Evolutionary conservation across 192 early-diverging fungal genomes (phyloP).

Genomic region (Oehlia diaphana): DNA sequence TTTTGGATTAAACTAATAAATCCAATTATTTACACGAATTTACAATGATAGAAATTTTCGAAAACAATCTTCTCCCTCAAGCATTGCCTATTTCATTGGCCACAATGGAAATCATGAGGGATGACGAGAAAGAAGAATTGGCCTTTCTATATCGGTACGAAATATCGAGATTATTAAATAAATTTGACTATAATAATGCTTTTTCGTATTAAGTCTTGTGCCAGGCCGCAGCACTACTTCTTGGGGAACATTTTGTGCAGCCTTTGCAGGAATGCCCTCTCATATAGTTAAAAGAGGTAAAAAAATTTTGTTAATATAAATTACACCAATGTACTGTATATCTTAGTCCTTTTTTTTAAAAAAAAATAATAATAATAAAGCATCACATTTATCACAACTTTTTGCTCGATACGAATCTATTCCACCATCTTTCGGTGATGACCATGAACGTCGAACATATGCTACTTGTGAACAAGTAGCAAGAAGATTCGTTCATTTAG

Average conservation of each 20-base stretch:
- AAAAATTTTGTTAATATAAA: not conserved
- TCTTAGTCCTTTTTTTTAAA: not conserved
- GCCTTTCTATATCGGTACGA: constrained; percentile 64
- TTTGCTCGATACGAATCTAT: constrained; percentile 27
- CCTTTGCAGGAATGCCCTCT: constrained; percentile 40
- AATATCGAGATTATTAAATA: not conserved
- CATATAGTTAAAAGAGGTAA: constrained; percentile 44
- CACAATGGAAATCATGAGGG: constrained; percentile 62
- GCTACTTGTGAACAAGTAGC: constrained; percentile 11
- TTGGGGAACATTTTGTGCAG: constrained; percentile 49
- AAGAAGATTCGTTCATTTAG: constrained; percentile 14
- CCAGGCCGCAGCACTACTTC: constrained; percentile 41
- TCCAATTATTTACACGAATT: too few relatives aligned
- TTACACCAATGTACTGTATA: not conserved
- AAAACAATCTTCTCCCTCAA: constrained; percentile 45
- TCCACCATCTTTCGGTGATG: not conserved
- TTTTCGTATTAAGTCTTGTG: constrained; percentile 34
- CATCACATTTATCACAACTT: constrained; percentile 12
- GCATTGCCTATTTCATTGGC: constrained; percentile 40
- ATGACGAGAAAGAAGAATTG: constrained; percentile 38
- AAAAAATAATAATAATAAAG: not conserved
- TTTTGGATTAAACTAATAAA: too few relatives aligned
- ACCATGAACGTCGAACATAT: constrained; percentile 16
- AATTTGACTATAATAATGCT: not conserved
- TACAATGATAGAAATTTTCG: constrained; percentile 46